These are phyloP conservation scores for Sideroxylon spinosum DNA, from an alignment of 179 eudicot genomes.

Conservation along the genomic window DNA sequence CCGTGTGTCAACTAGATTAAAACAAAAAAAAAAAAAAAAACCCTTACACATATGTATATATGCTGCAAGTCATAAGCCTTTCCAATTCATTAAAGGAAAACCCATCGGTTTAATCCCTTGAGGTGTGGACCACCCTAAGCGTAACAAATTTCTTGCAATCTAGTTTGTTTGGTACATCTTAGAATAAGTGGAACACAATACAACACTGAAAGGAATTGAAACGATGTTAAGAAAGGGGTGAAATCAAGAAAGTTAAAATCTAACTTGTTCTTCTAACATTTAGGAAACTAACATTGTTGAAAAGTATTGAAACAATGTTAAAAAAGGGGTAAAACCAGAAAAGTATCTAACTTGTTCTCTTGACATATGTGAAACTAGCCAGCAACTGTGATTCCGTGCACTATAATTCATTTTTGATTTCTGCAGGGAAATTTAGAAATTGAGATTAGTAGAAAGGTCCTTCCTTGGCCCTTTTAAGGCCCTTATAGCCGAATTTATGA, in stretches of 20 bases:
- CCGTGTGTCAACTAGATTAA: too few relatives aligned
- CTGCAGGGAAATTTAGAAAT: conserved; percentile 33
- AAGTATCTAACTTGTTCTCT: conserved; percentile 49
- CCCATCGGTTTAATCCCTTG: too few relatives aligned
- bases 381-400: conserved; percentile 83
- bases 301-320: neutral
- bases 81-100: too few relatives aligned
- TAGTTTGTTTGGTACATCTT: neutral
- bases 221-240: neutral
- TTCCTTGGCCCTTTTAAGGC: conserved; percentile 2
- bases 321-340: neutral
- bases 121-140: too few relatives aligned
- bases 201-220: neutral
- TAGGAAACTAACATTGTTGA: conserved; percentile 67
- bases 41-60: too few relatives aligned
- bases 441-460: conserved; percentile 1
- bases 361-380: conserved; percentile 74
- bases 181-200: conserved; percentile 1
- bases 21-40: too few relatives aligned
- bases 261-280: conserved; percentile 67
- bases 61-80: too few relatives aligned
- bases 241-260: conserved; percentile 17
- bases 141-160: neutral
- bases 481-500: neutral
- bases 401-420: conserved; percentile 91